phyloP scores from a whole-genome alignment of 2,329 filamentous ascomycete genomes.

The Colletotrichum acutatum region DNA sequence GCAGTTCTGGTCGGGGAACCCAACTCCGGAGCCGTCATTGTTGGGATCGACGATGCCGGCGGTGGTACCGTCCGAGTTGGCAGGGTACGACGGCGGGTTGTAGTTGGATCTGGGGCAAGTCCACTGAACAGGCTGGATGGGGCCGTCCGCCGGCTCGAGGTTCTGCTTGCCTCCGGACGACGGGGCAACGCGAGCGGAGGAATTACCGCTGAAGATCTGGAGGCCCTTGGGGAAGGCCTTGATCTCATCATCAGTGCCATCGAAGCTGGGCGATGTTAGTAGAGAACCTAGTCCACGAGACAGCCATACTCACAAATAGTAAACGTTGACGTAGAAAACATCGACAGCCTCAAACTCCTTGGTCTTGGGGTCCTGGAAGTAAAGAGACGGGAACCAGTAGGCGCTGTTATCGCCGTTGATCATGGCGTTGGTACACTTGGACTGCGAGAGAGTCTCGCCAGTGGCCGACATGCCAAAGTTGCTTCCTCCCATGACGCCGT shows the following conservation, averaged over 20 bases:
- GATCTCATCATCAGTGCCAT: conserved; percentile 72
- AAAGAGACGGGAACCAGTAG: conserved; percentile 82
- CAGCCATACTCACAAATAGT: conserved; percentile 71
- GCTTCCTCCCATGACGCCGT: conserved; percentile 77
- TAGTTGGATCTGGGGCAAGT: conserved; percentile 67
- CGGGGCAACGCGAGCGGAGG: conserved; percentile 67
- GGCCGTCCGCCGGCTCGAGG: conserved; percentile 62
- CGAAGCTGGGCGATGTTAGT: conserved; percentile 59
- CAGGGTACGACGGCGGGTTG: conserved; percentile 63
- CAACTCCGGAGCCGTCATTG: conserved; percentile 67
- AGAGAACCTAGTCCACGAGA: background rate
- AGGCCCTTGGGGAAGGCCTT: conserved; percentile 77
- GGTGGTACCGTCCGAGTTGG: conserved; percentile 62
- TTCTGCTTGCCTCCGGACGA: conserved; percentile 58
- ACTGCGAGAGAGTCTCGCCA: conserved; percentile 67
- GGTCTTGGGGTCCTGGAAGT: conserved; percentile 72
- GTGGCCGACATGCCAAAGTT: conserved; percentile 72
- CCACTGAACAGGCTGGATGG: conserved; percentile 66
- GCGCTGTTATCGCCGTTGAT: conserved; percentile 76
- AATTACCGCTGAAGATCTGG: conserved; percentile 76
- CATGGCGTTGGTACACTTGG: conserved; percentile 77
- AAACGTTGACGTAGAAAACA: conserved; percentile 78
- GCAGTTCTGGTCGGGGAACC: conserved; percentile 79
- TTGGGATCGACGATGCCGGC: conserved; percentile 65
- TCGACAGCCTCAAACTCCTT: conserved; percentile 73